Percentiles rank a stretch among this genome's conserved stretches.
phyloP scores from a whole-genome alignment of 768 basidiomycete species.

The Lactifluus piperatus region DNA sequence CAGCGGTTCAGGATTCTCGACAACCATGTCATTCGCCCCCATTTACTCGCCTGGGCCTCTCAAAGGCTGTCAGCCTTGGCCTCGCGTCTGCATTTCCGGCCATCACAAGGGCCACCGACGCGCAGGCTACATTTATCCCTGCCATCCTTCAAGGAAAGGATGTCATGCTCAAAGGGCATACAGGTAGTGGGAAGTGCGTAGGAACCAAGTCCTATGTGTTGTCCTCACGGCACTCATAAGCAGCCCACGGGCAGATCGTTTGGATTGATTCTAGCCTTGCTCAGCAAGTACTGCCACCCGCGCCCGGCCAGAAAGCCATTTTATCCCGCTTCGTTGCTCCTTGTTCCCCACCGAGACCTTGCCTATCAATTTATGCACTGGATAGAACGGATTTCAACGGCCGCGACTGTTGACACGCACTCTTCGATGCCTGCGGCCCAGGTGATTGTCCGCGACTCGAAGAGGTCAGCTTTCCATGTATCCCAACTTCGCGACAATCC shows the following conservation, averaged over 20 bases:
- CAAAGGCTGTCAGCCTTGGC: constrained; percentile 38
- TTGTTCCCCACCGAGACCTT: constrained; percentile 16
- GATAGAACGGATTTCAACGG: constrained; percentile 1
- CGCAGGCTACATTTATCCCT: constrained; percentile 53
- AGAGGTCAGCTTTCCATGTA: constrained; percentile 31
- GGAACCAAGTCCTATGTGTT: background rate
- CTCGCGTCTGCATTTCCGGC: constrained; percentile 53
- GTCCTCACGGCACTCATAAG: background rate
- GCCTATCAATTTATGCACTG: constrained; percentile 12
- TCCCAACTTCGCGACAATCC: constrained; percentile 21
- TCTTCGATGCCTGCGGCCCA: constrained; percentile 43
- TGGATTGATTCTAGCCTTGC: constrained; percentile 54
- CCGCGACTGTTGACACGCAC: background rate
- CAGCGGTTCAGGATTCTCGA: background rate
- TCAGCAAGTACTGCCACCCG: constrained; percentile 42
- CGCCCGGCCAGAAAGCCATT: background rate
- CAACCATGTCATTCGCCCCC: constrained; percentile 12
- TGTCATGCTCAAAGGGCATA: constrained; percentile 56
- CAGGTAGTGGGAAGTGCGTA: constrained; percentile 76
- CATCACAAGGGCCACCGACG: constrained; percentile 46
- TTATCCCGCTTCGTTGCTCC: constrained; percentile 9
- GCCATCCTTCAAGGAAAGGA: constrained; percentile 50
- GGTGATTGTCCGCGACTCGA: constrained; percentile 50
- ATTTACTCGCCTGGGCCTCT: constrained; percentile 49
- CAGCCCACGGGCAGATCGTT: constrained; percentile 46